Evolutionary conservation across 2,329 filamentous ascomycete genomes (phyloP).

Genomic region (Ambrosiella cleistominuta): DNA sequence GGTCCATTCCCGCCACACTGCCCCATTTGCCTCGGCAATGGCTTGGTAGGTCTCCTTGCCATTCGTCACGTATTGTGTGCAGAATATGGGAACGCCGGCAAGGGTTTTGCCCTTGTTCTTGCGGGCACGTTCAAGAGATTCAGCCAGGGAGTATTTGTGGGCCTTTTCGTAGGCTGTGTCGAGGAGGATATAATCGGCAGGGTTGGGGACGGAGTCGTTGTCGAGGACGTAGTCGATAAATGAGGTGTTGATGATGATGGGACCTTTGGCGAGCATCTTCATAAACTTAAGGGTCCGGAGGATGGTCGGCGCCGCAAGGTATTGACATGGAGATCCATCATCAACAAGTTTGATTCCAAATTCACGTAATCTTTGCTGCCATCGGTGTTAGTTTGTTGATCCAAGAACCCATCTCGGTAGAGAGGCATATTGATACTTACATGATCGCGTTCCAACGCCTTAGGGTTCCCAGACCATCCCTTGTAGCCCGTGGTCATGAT

Average conservation of each 20-base stretch:
- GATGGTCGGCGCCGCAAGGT: constrained; percentile 72
- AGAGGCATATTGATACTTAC: constrained; percentile 31
- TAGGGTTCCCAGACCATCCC: constrained; percentile 57
- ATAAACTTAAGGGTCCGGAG: constrained; percentile 91
- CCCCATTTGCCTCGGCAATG: constrained; percentile 80
- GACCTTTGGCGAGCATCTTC: constrained; percentile 64
- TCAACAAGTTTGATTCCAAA: constrained; percentile 67
- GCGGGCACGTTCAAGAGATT: constrained; percentile 52
- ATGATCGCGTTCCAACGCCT: constrained; percentile 53
- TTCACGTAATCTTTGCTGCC: constrained; percentile 59
- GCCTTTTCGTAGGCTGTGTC: constrained; percentile 58
- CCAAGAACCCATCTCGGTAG: neutral
- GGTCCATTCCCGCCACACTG: constrained; percentile 62
- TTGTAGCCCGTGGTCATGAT: constrained; percentile 75
- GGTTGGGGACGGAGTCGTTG: constrained; percentile 43
- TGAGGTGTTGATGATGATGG: constrained; percentile 54
- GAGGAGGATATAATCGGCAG: constrained; percentile 48
- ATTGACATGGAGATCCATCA: constrained; percentile 60
- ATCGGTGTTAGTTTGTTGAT: constrained; percentile 14
- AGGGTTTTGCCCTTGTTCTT: constrained; percentile 63
- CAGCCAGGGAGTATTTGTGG: constrained; percentile 50
- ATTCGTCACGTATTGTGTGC: constrained; percentile 61
- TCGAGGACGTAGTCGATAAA: constrained; percentile 68
- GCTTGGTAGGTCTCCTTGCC: constrained; percentile 69
- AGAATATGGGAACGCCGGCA: constrained; percentile 62